phyloP scores from a whole-genome alignment of 2,329 filamentous ascomycete species.

The Trichoderma endophyticum region DNA sequence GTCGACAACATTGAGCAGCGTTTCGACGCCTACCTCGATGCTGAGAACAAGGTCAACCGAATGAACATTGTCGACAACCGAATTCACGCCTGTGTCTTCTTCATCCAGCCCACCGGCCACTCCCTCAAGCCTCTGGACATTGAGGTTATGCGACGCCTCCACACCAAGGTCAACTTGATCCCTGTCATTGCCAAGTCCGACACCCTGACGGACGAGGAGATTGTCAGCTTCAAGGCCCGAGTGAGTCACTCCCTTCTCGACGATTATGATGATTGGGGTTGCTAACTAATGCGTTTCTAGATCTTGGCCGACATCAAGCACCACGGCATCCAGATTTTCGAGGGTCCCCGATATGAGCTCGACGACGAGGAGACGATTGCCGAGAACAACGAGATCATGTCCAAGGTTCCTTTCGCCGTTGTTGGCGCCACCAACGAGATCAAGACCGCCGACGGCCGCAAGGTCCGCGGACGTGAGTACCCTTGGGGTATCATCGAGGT shows the following conservation, averaged over 20 bases:
- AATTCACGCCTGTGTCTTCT: slow-evolving; percentile 98
- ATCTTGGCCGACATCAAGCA: slow-evolving; percentile 95
- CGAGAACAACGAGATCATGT: slow-evolving; percentile 99
- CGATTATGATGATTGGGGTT: background rate
- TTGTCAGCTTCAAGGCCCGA: slow-evolving; percentile 89
- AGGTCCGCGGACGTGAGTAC: slow-evolving; percentile 92
- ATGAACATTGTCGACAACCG: slow-evolving; percentile 99
- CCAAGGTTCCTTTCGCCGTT: slow-evolving; percentile 97
- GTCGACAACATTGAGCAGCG: slow-evolving; percentile 99
- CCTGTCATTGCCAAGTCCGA: slow-evolving; percentile 99
- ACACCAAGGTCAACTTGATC: slow-evolving; percentile 99
- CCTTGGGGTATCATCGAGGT: slow-evolving; percentile 99
- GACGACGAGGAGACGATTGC: slow-evolving; percentile 99
- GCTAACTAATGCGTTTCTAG: slow-evolving; percentile 45
- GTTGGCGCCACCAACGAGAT: slow-evolving; percentile 97
- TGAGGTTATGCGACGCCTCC: slow-evolving; percentile 97
- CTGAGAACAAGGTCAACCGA: slow-evolving; percentile 99
- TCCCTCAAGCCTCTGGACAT: slow-evolving; percentile 98
- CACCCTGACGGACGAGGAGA: slow-evolving; percentile 96
- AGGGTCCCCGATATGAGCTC: slow-evolving; percentile 95
- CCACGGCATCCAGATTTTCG: slow-evolving; percentile 98
- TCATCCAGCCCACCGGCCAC: slow-evolving; percentile 98
- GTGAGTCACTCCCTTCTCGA: slow-evolving; percentile 56
- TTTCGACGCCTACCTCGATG: slow-evolving; percentile 96
- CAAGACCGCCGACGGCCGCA: slow-evolving; percentile 83